Conservation (phyloP, 805 yeast genomes). For the Saturnispora mendoncae region DNA sequence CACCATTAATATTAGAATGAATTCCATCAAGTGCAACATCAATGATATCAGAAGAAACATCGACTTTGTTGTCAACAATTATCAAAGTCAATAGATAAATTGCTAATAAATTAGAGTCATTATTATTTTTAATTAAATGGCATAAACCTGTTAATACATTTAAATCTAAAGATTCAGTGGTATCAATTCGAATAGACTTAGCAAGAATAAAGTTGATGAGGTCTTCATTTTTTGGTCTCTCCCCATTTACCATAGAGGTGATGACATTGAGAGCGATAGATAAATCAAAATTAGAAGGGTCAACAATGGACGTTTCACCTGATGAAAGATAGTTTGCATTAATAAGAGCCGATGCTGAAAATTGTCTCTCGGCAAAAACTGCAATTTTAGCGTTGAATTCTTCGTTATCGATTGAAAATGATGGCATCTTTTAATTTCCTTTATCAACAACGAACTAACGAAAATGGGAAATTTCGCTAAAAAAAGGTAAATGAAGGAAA, state of each 20-base stretch:
- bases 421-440: not conserved
- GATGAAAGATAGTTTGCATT: slow-evolving; percentile 1
- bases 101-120: not conserved
- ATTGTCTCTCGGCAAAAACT: not conserved
- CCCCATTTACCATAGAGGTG: slow-evolving; percentile 1
- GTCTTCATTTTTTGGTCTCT: slow-evolving; percentile 6
- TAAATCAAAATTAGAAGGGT: not conserved
- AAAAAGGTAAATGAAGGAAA: too few species aligned
- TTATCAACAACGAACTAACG: not conserved
- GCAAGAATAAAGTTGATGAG: slow-evolving; percentile 2
- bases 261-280: not conserved
- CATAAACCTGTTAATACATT: not conserved
- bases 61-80: not conserved
- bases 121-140: not conserved
- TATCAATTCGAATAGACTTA: not conserved
- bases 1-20: not conserved
- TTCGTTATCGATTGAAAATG: slow-evolving; percentile 6
- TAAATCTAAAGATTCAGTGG: not conserved
- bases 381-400: slow-evolving; percentile 2
- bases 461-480: too few species aligned
- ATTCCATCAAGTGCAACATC: not conserved
- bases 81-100: slow-evolving; percentile 3
- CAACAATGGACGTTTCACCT: slow-evolving; percentile 3
- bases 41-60: not conserved
- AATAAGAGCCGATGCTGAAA: slow-evolving; percentile 4